A percentile compares a stretch with the other conserved stretches of the same genome.
These are phyloP conservation scores for Aspergillus brunneoviolaceus DNA, from an alignment of 2,329 filamentous ascomycete genomes.

Conservation along the genomic window DNA sequence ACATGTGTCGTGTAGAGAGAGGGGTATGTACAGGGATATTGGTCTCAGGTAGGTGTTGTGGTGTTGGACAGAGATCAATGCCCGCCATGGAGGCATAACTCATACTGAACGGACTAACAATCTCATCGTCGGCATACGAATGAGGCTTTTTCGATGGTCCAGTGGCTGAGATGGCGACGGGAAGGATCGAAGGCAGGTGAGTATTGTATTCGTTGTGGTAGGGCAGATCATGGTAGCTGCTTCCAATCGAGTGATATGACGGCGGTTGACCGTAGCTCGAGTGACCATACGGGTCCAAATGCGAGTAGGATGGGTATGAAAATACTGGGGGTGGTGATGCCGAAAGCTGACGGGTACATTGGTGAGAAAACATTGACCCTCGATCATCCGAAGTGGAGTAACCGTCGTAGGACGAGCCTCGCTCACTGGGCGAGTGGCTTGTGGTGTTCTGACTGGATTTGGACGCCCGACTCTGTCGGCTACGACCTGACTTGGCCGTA, in stretches of 20 bases:
- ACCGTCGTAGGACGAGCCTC: slow-evolving; percentile 36
- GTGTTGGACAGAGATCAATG: slow-evolving; percentile 49
- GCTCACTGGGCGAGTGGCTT: slow-evolving; percentile 26
- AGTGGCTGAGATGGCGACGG: slow-evolving; percentile 41
- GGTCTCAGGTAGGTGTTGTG: slow-evolving; percentile 37
- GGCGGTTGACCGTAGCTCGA: slow-evolving; percentile 35
- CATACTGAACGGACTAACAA: slow-evolving; percentile 60
- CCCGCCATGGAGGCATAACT: slow-evolving; percentile 60
- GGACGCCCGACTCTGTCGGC: slow-evolving; percentile 25
- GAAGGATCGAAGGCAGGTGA: slow-evolving; percentile 45
- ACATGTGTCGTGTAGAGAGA: slow-evolving; percentile 25
- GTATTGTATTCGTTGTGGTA: slow-evolving; percentile 43
- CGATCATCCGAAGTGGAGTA: slow-evolving; percentile 48
- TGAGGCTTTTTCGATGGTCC: slow-evolving; percentile 54
- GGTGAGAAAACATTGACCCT: slow-evolving; percentile 55
- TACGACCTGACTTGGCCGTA: slow-evolving; percentile 24
- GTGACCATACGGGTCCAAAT: slow-evolving; percentile 45
- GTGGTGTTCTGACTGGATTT: slow-evolving; percentile 30
- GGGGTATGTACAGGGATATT: slow-evolving; percentile 47
- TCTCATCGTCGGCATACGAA: slow-evolving; percentile 53
- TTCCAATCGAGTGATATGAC: slow-evolving; percentile 35
- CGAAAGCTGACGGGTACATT: slow-evolving; percentile 59
- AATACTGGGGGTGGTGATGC: slow-evolving; percentile 59
- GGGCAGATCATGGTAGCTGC: slow-evolving; percentile 34
- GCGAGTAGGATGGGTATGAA: slow-evolving; percentile 52